Evolutionary conservation across 129 eudicot species (phyloP).

Genomic region (Escallonia herrerae): DNA sequence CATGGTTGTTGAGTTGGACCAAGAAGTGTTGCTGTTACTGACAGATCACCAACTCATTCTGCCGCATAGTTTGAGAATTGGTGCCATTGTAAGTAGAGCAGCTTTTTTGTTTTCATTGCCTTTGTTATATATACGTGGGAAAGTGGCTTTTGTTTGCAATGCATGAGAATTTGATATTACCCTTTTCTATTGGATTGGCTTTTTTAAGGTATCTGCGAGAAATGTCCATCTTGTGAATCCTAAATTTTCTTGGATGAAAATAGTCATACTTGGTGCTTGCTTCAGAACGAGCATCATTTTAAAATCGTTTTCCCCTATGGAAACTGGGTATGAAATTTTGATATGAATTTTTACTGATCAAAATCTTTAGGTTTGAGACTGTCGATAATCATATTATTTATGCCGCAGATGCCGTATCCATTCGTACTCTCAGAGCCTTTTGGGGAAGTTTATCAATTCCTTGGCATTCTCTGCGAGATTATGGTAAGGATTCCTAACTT

Average conservation of each 20-base stretch:
- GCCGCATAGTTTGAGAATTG: constrained; percentile 78
- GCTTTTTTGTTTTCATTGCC: background rate
- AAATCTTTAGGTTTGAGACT: background rate
- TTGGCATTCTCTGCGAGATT: constrained; percentile 72
- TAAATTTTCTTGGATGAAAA: constrained; percentile 59
- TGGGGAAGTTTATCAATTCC: constrained; percentile 70
- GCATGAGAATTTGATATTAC: background rate
- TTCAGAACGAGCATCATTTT: constrained; percentile 58
- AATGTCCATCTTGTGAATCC: constrained; percentile 80
- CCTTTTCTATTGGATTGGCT: constrained; percentile 7
- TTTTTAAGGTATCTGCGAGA: constrained; percentile 56
- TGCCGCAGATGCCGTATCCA: constrained; percentile 43
- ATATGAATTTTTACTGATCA: background rate
- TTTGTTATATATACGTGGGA: background rate
- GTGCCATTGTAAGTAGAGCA: constrained; percentile 65
- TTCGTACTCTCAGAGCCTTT: constrained; percentile 56
- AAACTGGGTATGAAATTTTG: constrained; percentile 51
- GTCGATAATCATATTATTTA: background rate
- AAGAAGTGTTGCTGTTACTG: constrained; percentile 47
- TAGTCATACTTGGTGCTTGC: constrained; percentile 78
- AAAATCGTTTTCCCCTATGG: constrained; percentile 69
- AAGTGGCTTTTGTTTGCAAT: background rate
- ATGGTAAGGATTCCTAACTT: constrained; percentile 41
- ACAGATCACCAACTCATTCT: constrained; percentile 52
- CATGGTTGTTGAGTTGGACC: constrained; percentile 76